Evolutionary conservation across 257 asterid species (phyloP), one percentile per base, ranked within the genome.

Genomic region (Oldenlandia corymbosa): DNA sequence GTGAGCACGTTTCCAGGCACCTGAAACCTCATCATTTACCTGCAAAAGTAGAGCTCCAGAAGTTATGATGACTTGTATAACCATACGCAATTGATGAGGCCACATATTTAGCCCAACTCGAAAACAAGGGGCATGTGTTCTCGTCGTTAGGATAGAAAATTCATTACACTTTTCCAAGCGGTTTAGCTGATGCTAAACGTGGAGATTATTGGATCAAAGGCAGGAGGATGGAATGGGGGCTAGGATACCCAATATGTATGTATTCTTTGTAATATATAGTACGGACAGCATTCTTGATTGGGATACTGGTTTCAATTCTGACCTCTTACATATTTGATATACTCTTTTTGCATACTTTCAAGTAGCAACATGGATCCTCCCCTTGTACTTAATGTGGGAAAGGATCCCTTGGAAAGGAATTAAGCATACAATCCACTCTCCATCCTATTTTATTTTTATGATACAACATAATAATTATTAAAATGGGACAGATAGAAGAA

Each of bases 1-100:
- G 76, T 67, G 52, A 83, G 81, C 75, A 73, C 85, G 20, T 76
- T 76, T 48, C 91, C 88, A 2, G 85, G 88, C 58, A 82, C 95
- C 65, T 85, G 70, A 76, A 26, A 36, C 50, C n/a, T 30, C 3
- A 23, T 28, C 14, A n/a, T 10, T 4, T 54, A 43, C 1, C 26
- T 24, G 16, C 6, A 52, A 45, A 26, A 31, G 24, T 27, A 10
- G n/a, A 52, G 20, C 21, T 18, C 32, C 3, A 1, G 10, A 16
- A 21, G 26, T 46, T 45, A 9, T 18, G 5, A 27, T 37, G 43
- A 32, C 10, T 9, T 39, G 7, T n/a, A 7, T 18, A 9, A 4
- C 13, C 36, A 18, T 24, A 9, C 10, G 23, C 34, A 34, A 16
- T 20, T 17, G 1, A 20, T 20, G 28, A 26, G 12, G 30, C 10